Evolutionary conservation across 176 grass and related monocot genomes (phyloP), one percentile per base, ranked within the genome.

Genomic region (Paspalum notatum): DNA sequence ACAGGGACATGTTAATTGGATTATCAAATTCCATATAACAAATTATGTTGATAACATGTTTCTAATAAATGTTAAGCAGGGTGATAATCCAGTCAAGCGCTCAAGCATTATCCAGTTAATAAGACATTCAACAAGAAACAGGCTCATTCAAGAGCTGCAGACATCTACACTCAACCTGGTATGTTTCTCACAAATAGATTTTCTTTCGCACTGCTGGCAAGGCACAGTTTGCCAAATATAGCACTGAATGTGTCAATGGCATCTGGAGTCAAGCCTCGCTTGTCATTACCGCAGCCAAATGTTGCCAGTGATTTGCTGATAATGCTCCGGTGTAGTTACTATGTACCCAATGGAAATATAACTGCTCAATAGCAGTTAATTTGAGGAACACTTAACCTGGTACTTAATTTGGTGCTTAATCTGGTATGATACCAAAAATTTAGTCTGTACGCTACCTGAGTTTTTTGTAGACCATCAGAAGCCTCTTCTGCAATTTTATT

Each of bases 381-480:
- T 70, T 49, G 13, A 46, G 1, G 26, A 9, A 50, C 7, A 27
- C 49, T 27, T 17, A 50, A 50, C 47, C 22, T 71, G 45, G 47
- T 50, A 71, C 26, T 58, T 24, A 10, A 24, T 22, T 22, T 8
- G 20, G 55, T 20, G 22, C n/a, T 57, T 57, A 49, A 70, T 69
- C 66, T 69, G 46, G 20, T 5, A 26, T 4, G 12, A 72, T 15
- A 74, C 51, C 7, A 68, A 16, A 88, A n/a, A 62, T 43, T 21
- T 53, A 62, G 5, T 27, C 3, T 3, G 43, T 67, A 40, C 15
- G 16, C 42, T 87, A 98, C 95, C 90, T 98, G 83, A 91, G 88
- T 76, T 81, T 92, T 92, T 61, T 78, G 63, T 51, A 92, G 66
- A 87, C 92, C 92, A 56, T 91, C 89, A 54, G 92, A 94, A 92